phyloP scores from a whole-genome alignment of 352 stramenopile genomes.

The Pythium rishiriense region DNA sequence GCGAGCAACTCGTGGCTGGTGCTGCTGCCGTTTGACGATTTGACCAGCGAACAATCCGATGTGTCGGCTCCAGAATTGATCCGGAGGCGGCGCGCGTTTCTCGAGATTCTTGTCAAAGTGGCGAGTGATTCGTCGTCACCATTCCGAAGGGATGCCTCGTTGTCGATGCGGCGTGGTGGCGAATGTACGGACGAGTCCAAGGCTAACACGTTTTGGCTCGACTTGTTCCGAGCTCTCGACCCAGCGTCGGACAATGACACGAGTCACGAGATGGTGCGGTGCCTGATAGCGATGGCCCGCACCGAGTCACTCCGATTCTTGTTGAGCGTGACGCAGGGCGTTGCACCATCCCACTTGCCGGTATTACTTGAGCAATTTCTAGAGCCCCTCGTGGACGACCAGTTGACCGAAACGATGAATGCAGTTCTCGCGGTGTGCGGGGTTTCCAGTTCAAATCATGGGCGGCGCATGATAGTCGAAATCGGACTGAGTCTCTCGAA shows the following conservation, averaged over 20 bases:
- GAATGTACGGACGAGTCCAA: too few relatives aligned
- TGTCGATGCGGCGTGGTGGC: slow-evolving; percentile 3
- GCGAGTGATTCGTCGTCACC: background rate
- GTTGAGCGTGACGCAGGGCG: slow-evolving; percentile 2
- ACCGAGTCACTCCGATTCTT: slow-evolving; percentile 1
- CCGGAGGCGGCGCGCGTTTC: background rate
- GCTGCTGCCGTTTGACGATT: slow-evolving; percentile 16
- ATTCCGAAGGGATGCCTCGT: background rate
- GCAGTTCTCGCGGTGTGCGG: background rate
- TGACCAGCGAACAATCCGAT: too few relatives aligned
- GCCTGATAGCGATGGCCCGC: slow-evolving; percentile 2
- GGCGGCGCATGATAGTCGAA: background rate
- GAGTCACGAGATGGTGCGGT: background rate
- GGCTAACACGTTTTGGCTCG: slow-evolving; percentile 8
- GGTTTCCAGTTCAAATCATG: background rate
- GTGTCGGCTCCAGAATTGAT: too few relatives aligned
- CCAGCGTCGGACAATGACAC: background rate
- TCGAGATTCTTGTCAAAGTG: background rate
- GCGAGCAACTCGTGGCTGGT: background rate
- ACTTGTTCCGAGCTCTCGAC: slow-evolving; percentile 5
- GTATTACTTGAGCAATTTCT: background rate
- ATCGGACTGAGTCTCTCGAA: slow-evolving; percentile 14
- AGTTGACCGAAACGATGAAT: background rate
- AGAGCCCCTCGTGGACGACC: background rate
- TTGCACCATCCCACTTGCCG: background rate